Base-by-base conservation (phyloP, 305 asterid genomes). In the Fraxinus dipetala region DNA sequence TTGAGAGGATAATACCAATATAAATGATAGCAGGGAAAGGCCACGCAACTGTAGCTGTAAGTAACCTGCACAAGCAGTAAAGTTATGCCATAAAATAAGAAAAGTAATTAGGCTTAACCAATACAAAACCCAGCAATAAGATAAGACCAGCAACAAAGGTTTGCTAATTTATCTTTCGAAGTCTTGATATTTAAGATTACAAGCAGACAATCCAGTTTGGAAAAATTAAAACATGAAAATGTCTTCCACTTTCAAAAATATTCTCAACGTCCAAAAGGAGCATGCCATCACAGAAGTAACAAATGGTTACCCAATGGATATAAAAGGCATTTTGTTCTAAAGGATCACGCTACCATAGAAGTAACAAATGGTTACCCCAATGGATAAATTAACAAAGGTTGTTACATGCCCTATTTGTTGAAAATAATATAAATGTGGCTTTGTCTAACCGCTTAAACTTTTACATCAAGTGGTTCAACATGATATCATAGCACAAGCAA, bases 31-130 rank as follows among this genome's bases (percentile, higher is more conserved):
- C 93, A 30, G 99, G 98, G 82, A 90, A 88, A 83, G 99, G 99
- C 99, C 99, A 96, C 81, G 99, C 98, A 84, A 96, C 94, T 79
- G 98, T 91, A 69, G 99, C 99, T 31, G 98, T 91, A 79, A 96
- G 97, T 87, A 96, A 91, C 98, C 99, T 96, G 97, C 88, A 90
- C 20, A 85, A 83, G 84, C 78, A 86, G 80, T 85, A 76, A 82
- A 78, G 80, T 82, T 86, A 87, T 78, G 84, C 81, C 87, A 80
- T 69, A 32, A 34, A 80, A 83, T 32, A 83, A 77, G 78, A 79
- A 76, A 59, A 77, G 79, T 36, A 78, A 0, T 35, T 70, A 24
- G 30, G 84, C 79, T 31, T 26, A 32, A 65, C 67, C 51, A 26
- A 6, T 31, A 69, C 38, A 6, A 78, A 82, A 73, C 54, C 54